Conservation (phyloP, 2,329 filamentous ascomycete genomes). For the Cercospora zeina region DNA sequence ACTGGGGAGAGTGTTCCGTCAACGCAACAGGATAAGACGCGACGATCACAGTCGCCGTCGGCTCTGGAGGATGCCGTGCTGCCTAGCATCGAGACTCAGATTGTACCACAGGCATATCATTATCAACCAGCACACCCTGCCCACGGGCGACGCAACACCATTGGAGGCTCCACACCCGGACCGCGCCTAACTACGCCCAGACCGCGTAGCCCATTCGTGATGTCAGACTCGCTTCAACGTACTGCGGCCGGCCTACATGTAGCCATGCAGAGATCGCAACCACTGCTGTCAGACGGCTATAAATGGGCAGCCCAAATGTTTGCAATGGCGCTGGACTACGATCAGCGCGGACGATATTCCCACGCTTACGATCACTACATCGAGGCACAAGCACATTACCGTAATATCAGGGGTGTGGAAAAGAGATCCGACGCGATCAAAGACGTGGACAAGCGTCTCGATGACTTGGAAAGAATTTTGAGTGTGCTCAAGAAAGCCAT, state of each 20-base stretch:
- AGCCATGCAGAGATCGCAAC: neutral
- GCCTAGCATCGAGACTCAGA: neutral
- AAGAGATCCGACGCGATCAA: neutral
- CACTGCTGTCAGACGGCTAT: constrained; percentile 1
- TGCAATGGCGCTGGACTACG: constrained; percentile 4
- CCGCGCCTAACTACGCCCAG: neutral
- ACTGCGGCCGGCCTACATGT: neutral
- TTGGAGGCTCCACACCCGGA: neutral
- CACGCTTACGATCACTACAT: constrained; percentile 9
- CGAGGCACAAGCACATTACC: neutral
- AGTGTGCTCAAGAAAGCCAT: constrained; percentile 2
- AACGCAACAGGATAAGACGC: neutral
- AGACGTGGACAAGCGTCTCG: constrained; percentile 4
- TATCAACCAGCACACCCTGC: neutral
- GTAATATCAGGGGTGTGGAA: neutral
- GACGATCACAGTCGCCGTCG: neutral
- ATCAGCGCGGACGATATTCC: constrained; percentile 4
- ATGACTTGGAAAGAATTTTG: neutral
- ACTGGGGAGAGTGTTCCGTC: neutral
- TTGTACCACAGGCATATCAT: neutral
- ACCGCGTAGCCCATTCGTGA: neutral
- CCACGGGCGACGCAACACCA: neutral
- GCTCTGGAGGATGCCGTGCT: neutral
- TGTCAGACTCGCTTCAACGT: neutral
- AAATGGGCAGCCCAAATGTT: constrained; percentile 2